Evolutionary conservation across 2,329 filamentous ascomycete genomes (phyloP).

Genomic region (Alternaria sp.): DNA sequence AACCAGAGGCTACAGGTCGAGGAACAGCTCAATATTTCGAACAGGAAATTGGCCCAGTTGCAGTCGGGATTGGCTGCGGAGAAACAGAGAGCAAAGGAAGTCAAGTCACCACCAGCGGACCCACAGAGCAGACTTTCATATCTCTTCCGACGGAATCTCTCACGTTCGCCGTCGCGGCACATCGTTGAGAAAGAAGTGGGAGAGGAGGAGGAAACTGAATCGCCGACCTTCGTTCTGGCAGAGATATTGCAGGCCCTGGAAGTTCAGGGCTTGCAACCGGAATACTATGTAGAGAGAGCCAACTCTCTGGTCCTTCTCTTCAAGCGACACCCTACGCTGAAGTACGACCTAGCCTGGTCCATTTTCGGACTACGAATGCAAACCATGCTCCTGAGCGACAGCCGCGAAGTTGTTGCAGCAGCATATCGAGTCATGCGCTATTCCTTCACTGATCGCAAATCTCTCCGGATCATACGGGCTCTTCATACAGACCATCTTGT

Average conservation of each 20-base stretch:
- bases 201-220: conserved; percentile 75
- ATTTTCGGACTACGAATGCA: conserved; percentile 94
- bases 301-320: conserved; percentile 97
- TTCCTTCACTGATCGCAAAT: conserved; percentile 89
- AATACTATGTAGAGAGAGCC: conserved; percentile 93
- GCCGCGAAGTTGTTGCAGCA: conserved; percentile 91
- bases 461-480: conserved; percentile 83
- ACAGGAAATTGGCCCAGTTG: conserved; percentile 69
- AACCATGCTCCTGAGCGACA: conserved; percentile 94
- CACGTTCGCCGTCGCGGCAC: conserved; percentile 58
- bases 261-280: conserved; percentile 82
- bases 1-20: conserved; percentile 66
- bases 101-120: conserved; percentile 55
- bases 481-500: conserved; percentile 93
- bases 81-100: conserved; percentile 63
- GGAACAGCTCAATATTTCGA: conserved; percentile 88
- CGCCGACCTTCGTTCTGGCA: conserved; percentile 86
- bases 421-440: conserved; percentile 94
- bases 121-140: conserved; percentile 61
- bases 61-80: conserved; percentile 66
- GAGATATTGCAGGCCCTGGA: conserved; percentile 92
- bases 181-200: conserved; percentile 62
- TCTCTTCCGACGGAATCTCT: conserved; percentile 62
- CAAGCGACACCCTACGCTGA: conserved; percentile 87
- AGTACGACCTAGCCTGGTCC: conserved; percentile 96